A percentile compares a stretch with the other conserved stretches of the same genome.
Evolutionary conservation across 176 grass and related monocot species (phyloP).

Genomic region (Echinochloa phyllopogon): DNA sequence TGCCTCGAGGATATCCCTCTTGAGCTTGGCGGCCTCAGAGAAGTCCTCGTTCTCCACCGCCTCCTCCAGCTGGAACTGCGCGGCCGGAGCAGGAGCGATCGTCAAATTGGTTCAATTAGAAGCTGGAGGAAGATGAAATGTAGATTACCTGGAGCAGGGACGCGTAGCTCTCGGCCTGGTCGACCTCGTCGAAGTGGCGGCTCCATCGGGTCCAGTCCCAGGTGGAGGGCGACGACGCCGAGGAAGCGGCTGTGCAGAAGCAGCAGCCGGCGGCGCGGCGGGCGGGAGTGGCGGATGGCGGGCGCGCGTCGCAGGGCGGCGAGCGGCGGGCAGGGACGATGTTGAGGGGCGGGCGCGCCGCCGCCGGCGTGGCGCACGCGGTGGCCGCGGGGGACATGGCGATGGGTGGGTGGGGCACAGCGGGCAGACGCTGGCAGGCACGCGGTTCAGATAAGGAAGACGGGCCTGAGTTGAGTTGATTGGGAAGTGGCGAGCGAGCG

Average conservation of each 20-base stretch:
- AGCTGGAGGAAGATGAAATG: not conserved
- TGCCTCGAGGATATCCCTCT: constrained; percentile 65
- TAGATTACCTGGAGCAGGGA: constrained; percentile 71
- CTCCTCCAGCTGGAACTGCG: constrained; percentile 94
- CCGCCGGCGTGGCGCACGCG: constrained; percentile 59
- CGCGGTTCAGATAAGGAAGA: constrained; percentile 29
- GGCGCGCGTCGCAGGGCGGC: constrained; percentile 42
- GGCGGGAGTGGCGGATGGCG: not conserved
- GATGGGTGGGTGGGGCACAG: constrained; percentile 33
- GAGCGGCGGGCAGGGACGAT: constrained; percentile 17
- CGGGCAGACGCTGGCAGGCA: constrained; percentile 27
- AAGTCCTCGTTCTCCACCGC: constrained; percentile 94
- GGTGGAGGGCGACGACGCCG: constrained; percentile 40
- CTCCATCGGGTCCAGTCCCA: constrained; percentile 93
- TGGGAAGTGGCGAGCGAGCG: constrained; percentile 16
- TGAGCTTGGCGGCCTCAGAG: constrained; percentile 71
- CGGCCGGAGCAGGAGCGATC: constrained; percentile 2
- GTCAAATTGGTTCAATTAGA: constrained; percentile 11
- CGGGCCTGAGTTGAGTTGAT: not conserved
- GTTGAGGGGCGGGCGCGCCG: constrained; percentile 44
- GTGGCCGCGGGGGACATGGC: constrained; percentile 37
- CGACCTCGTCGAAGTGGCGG: constrained; percentile 83
- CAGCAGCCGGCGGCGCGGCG: constrained; percentile 36
- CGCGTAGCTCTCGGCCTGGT: constrained; percentile 81
- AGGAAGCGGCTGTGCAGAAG: constrained; percentile 42